These are phyloP conservation scores for Penicillium verrucosum DNA, from an alignment of 2,329 filamentous ascomycete species.

Conservation along the genomic window DNA sequence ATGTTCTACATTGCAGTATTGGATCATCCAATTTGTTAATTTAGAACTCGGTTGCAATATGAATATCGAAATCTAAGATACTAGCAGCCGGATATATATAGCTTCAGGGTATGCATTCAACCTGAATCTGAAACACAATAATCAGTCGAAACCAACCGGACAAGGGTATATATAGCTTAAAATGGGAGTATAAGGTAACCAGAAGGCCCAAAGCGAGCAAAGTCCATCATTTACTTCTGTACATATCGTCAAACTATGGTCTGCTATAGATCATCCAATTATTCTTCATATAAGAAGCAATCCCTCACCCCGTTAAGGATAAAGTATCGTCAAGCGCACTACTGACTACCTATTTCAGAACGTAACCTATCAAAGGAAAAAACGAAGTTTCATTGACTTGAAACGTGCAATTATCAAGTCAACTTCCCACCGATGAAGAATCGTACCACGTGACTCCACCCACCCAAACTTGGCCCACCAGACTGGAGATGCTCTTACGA, in stretches of 20 bases:
- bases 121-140: not conserved
- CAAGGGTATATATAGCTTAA: not conserved
- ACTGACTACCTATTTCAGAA: not conserved
- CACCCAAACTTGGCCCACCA: constrained; percentile 10
- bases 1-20: not conserved
- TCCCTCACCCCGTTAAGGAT: not conserved
- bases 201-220: not conserved
- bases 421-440: not conserved
- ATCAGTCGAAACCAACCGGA: too few species aligned
- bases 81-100: not conserved
- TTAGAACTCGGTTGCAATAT: too few species aligned
- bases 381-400: not conserved
- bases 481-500: constrained; percentile 7
- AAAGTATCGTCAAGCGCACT: not conserved
- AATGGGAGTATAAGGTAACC: not conserved
- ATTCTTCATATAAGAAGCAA: not conserved
- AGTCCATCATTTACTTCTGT: not conserved
- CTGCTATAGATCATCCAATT: not conserved
- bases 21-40: rapidly evolving
- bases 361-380: not conserved
- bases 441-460: constrained; percentile 1
- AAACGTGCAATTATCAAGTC: not conserved
- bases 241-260: not conserved
- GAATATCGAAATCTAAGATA: not conserved
- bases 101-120: not conserved